These are phyloP conservation scores for Raphanus sativus DNA, from an alignment of 345 rosid species.

Conservation along the genomic window DNA sequence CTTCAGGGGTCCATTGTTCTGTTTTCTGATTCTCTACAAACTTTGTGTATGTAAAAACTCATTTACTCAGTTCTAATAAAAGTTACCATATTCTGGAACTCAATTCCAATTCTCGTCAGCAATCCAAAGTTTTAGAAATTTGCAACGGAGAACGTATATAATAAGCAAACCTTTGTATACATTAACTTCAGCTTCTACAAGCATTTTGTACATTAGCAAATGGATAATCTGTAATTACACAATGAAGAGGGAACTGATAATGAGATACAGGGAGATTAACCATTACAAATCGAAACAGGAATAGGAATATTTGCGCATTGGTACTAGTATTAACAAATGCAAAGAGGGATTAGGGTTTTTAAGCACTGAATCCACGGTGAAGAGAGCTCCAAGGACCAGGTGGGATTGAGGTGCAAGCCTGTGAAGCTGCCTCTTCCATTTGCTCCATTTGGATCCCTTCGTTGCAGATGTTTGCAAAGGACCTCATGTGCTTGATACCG, in stretches of 20 bases:
- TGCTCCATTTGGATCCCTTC: conserved; percentile 62
- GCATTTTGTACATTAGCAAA: conserved; percentile 8
- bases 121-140: conserved; percentile 10
- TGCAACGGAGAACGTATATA: background rate
- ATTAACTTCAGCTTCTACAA: conserved; percentile 15
- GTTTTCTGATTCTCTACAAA: background rate
- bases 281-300: background rate
- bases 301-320: conserved; percentile 7
- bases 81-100: background rate
- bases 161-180: conserved; percentile 23
- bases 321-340: conserved; percentile 8
- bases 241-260: conserved; percentile 7
- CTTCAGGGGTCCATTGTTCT: background rate
- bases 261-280: background rate
- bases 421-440: conserved; percentile 84
- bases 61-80: conserved; percentile 25
- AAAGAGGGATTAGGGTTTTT: conserved; percentile 11
- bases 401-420: conserved; percentile 75
- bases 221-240: conserved; percentile 2
- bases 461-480: conserved; percentile 88
- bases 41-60: conserved; percentile 33
- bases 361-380: conserved; percentile 77
- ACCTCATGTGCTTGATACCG: conserved; percentile 97
- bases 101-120: background rate
- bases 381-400: conserved; percentile 83